These are phyloP conservation scores for Moesziomyces sp. DNA, from an alignment of 1,284 basidiomycete species.

Conservation along the genomic window DNA sequence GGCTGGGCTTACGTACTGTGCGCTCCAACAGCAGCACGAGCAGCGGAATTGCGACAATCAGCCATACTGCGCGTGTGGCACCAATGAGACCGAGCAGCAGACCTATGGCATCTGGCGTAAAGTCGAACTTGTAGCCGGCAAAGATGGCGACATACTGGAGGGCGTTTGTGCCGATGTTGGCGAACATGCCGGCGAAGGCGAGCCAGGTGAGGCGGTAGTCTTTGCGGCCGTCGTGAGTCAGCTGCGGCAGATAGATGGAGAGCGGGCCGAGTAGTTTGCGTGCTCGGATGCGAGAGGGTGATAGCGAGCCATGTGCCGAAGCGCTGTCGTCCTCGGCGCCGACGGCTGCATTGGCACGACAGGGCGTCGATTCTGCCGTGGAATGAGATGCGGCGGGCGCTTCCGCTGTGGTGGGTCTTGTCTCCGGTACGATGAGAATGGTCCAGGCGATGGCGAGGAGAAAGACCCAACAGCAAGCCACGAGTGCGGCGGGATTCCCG, in stretches of 20 bases:
- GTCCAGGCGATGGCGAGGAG: constrained; percentile 31
- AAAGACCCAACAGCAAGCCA: constrained; percentile 40
- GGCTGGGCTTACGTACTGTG: constrained; percentile 21
- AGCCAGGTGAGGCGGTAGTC: constrained; percentile 46
- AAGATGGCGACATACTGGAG: constrained; percentile 40
- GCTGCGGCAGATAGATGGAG: constrained; percentile 38
- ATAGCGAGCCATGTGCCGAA: background rate
- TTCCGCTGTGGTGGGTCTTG: constrained; percentile 15
- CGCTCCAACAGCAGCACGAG: constrained; percentile 36
- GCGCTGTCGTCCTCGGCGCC: background rate
- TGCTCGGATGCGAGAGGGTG: constrained; percentile 14
- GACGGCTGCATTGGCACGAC: background rate
- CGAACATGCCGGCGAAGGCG: constrained; percentile 32
- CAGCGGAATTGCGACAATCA: constrained; percentile 41
- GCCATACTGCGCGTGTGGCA: constrained; percentile 31
- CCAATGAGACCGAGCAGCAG: constrained; percentile 38
- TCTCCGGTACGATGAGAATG: constrained; percentile 36
- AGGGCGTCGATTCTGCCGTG: background rate
- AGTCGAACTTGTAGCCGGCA: constrained; percentile 46
- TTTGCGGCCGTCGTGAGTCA: constrained; percentile 23
- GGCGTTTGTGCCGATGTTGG: constrained; percentile 40
- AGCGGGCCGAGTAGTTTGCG: constrained; percentile 34
- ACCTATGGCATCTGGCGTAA: constrained; percentile 43
- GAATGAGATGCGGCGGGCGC: background rate
- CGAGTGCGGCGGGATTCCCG: constrained; percentile 41